Evolutionary conservation across 1,284 basidiomycete genomes (phyloP).

Genomic region (Schizopora paradoxa): DNA sequence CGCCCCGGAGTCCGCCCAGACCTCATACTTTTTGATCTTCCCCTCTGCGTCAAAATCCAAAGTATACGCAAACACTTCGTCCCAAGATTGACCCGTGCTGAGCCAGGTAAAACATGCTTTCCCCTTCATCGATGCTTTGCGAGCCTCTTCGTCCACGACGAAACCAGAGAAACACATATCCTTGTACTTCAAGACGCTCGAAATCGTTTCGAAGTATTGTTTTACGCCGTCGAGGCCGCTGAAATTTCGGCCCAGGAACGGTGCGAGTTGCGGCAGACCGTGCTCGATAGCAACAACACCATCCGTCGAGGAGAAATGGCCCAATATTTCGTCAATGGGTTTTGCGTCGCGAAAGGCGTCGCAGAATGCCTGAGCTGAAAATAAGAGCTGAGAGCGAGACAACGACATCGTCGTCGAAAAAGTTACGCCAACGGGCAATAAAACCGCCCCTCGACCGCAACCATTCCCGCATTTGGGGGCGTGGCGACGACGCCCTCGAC

Average conservation of each 20-base stretch:
- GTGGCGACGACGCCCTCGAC: conserved; percentile 1
- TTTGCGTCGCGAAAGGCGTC: conserved; percentile 44
- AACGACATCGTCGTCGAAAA: conserved; percentile 15
- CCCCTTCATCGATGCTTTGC: conserved; percentile 50
- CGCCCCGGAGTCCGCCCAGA: conserved; percentile 65
- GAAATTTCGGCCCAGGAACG: conserved; percentile 53
- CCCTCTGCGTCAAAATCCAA: conserved; percentile 54
- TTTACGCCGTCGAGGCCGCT: conserved; percentile 38
- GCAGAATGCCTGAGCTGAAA: conserved; percentile 46
- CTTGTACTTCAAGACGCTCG: conserved; percentile 38
- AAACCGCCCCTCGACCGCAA: too few species aligned
- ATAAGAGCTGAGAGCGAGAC: conserved; percentile 32
- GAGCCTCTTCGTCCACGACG: conserved; percentile 36
- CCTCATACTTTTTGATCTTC: conserved; percentile 53
- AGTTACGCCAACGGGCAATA: too few species aligned
- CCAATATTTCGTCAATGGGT: conserved; percentile 38
- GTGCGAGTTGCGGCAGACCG: conserved; percentile 49
- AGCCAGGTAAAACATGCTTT: conserved; percentile 52
- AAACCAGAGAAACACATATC: conserved; percentile 38
- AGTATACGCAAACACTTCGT: conserved; percentile 57
- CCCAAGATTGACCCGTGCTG: conserved; percentile 47
- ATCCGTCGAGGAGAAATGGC: conserved; percentile 46
- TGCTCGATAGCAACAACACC: conserved; percentile 47
- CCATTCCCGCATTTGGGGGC: background rate
- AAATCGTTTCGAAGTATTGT: conserved; percentile 47